These are phyloP conservation scores for Aspergillus oerlinghausenensis DNA, from an alignment of 2,329 filamentous ascomycete species.

Conservation along the genomic window DNA sequence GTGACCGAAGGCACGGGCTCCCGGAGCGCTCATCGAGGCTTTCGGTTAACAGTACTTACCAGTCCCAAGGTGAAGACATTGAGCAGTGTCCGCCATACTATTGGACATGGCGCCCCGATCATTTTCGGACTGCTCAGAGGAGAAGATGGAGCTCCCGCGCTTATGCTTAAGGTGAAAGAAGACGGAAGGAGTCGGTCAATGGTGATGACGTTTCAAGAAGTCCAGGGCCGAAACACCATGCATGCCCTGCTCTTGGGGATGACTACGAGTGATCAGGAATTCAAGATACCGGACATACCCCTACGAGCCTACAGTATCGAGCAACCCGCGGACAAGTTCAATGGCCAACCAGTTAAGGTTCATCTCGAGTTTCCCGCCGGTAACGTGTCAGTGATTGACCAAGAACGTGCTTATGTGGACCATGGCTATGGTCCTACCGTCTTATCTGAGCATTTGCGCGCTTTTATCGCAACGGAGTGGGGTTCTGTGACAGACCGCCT, in stretches of 20 bases:
- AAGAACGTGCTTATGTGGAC: slow-evolving; percentile 53
- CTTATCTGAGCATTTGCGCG: slow-evolving; percentile 68
- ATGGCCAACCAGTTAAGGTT: slow-evolving; percentile 23
- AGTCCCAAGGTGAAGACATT: slow-evolving; percentile 72
- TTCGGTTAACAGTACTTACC: slow-evolving; percentile 72
- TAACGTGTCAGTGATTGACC: slow-evolving; percentile 60
- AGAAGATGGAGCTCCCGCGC: slow-evolving; percentile 64
- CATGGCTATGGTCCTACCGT: slow-evolving; percentile 62
- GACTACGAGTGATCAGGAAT: slow-evolving; percentile 62
- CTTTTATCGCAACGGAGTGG: slow-evolving; percentile 70
- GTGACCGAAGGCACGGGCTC: slow-evolving; percentile 68
- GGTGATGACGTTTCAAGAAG: slow-evolving; percentile 71
- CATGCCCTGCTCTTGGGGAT: slow-evolving; percentile 71
- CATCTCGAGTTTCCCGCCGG: slow-evolving; percentile 36
- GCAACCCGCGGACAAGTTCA: slow-evolving; percentile 37
- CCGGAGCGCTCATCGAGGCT: slow-evolving; percentile 71
- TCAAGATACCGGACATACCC: slow-evolving; percentile 64
- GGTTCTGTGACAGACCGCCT: slow-evolving; percentile 79
- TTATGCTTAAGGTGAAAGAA: slow-evolving; percentile 67
- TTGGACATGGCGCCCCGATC: slow-evolving; percentile 62
- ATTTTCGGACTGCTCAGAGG: slow-evolving; percentile 73
- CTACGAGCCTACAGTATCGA: slow-evolving; percentile 62
- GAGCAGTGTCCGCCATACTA: slow-evolving; percentile 68
- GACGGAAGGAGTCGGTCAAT: slow-evolving; percentile 63
- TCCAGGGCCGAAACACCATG: slow-evolving; percentile 65